These are phyloP conservation scores for Puccinia polysora DNA, from an alignment of 1,284 basidiomycete genomes.

Conservation along the genomic window DNA sequence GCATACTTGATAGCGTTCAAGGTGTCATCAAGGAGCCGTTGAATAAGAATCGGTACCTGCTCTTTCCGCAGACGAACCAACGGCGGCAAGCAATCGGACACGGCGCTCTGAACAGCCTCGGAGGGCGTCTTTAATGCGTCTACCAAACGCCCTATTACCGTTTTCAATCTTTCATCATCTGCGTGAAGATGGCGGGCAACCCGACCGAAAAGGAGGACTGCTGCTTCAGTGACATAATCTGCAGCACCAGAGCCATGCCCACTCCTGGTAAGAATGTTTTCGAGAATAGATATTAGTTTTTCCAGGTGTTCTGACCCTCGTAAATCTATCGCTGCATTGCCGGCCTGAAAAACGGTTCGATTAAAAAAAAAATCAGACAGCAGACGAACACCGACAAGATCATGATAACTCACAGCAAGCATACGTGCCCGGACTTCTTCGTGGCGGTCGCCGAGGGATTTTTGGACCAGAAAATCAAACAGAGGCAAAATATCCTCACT, in stretches of 20 bases:
- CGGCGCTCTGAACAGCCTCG: constrained; percentile 93
- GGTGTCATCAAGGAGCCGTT: constrained; percentile 70
- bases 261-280: constrained; percentile 63
- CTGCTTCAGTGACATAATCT: constrained; percentile 87
- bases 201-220: constrained; percentile 90
- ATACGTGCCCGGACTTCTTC: constrained; percentile 78
- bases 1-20: constrained; percentile 80
- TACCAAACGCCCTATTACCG: constrained; percentile 83
- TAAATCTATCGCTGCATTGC: constrained; percentile 72
- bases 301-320: constrained; percentile 72
- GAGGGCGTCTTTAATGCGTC: constrained; percentile 89
- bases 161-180: constrained; percentile 69
- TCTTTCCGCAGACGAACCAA: constrained; percentile 69
- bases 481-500: constrained; percentile 68
- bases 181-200: constrained; percentile 80
- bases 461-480: constrained; percentile 81
- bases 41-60: constrained; percentile 63
- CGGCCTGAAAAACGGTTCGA: constrained; percentile 62
- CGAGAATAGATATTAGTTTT: constrained; percentile 77
- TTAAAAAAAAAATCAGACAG: neutral
- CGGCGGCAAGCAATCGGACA: constrained; percentile 81
- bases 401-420: constrained; percentile 58
- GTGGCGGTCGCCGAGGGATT: constrained; percentile 81
- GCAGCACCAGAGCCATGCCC: constrained; percentile 57
- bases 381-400: neutral